These are phyloP conservation scores for Coriolopsis trogii DNA, from an alignment of 1,284 basidiomycete species.

Conservation along the genomic window DNA sequence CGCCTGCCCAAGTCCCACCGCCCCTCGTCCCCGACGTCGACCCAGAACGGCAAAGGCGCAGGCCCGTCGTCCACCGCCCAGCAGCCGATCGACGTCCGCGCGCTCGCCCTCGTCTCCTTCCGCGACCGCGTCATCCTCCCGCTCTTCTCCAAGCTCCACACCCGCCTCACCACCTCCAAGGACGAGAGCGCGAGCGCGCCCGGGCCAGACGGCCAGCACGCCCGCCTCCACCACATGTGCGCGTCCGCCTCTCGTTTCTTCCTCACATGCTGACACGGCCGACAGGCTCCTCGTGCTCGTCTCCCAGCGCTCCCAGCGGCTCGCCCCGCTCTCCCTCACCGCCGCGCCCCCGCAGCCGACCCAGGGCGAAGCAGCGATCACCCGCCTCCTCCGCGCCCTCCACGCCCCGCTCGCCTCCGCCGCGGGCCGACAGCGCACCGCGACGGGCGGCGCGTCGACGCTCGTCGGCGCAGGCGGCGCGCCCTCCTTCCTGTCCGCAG, in stretches of 20 bases:
- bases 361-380: constrained; percentile 63
- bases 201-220: constrained; percentile 51
- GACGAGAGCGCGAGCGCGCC: constrained; percentile 59
- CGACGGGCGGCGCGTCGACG: too few species aligned
- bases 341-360: constrained; percentile 54
- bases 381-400: constrained; percentile 62
- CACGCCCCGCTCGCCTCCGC: constrained; percentile 18
- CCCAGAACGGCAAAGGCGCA: constrained; percentile 49
- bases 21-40: constrained; percentile 53
- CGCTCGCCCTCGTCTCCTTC: constrained; percentile 78
- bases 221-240: constrained; percentile 78
- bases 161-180: constrained; percentile 51
- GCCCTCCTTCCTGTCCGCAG: constrained; percentile 71
- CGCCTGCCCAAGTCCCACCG: constrained; percentile 64
- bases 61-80: constrained; percentile 29
- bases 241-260: constrained; percentile 12
- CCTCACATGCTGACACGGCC: background rate
- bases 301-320: constrained; percentile 59
- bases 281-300: constrained; percentile 76
- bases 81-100: constrained; percentile 75
- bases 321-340: constrained; percentile 55
- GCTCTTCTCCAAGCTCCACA: constrained; percentile 56
- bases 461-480: constrained; percentile 44
- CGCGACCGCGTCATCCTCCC: constrained; percentile 79
- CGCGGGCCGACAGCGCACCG: constrained; percentile 9